Base-by-base conservation (phyloP, 192 early-diverging fungal species). In the Coemansia asiatica region DNA sequence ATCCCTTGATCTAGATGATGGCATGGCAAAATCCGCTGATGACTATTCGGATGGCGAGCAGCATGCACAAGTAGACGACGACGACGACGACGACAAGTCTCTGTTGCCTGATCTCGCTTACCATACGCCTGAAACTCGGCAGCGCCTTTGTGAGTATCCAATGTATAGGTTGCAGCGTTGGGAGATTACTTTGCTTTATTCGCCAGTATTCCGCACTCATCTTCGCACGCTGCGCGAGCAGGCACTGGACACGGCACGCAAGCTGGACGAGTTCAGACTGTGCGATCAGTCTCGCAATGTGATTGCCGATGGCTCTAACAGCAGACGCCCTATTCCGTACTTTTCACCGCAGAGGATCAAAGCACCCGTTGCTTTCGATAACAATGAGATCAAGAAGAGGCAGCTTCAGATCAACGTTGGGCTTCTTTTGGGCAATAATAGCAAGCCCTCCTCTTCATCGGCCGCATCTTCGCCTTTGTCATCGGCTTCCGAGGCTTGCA, bases 341-440 rank as follows among this genome's bases (percentile, higher is more conserved):
- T 74, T 82, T 28, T 76, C 79, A 29, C 79, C 79, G 9, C 71
- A 73, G 27, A 66, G 54, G 25, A 67, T 82, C 55, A 68, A 60
- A 25, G 60, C 74, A 36, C 79, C 79, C 0, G 56, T 60, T 49
- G 10, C 57, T 21, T 54, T 82, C 31, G 79, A 82, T 60, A 76
- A 76, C 61, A 35, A 40, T 4, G 74, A 75, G 64, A 66, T 82
- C 54, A 81, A 75, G 78, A 69, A 69, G 51, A 74, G 64, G 63
- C 78, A 75, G 69, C 65, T 81, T 12, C 67, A 81, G 60, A 81
- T 81, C 36, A 81, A 72, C 51, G 69, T 81, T 15, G 72, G 64
- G 0, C 29, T 81, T 54, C 60, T 81, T 23, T 69, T 81, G 19
- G 78, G 78, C 29, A 63, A 59, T n/a, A 28, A 15, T 4, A 67